Conservation (phyloP, 164 flowering plant species). For the Magnolia changhungtana region DNA sequence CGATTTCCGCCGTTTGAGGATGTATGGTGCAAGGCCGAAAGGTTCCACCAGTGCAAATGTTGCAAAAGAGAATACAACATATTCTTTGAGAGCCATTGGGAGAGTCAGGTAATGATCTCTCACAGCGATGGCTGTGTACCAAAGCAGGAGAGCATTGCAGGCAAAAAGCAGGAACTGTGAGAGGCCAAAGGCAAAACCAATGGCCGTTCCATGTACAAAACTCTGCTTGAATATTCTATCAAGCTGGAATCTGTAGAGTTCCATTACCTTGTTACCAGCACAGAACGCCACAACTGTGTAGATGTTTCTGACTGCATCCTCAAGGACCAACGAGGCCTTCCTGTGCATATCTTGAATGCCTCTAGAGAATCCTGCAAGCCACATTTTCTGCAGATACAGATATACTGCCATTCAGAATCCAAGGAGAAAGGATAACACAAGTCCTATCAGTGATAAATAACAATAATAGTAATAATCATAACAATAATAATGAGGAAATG, state of each 20-base stretch:
- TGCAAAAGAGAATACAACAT: slow-evolving; percentile 93
- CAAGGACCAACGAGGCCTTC: slow-evolving; percentile 94
- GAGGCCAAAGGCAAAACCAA: slow-evolving; percentile 90
- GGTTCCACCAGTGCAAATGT: slow-evolving; percentile 98
- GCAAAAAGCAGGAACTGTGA: slow-evolving; percentile 97
- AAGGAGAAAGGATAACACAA: background rate
- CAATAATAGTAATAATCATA: background rate
- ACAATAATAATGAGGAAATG: too few relatives aligned
- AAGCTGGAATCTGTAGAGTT: slow-evolving; percentile 77
- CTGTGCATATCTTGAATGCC: slow-evolving; percentile 99
- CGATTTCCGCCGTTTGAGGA: slow-evolving; percentile 81
- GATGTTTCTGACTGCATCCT: slow-evolving; percentile 96
- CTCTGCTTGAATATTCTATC: slow-evolving; percentile 71
- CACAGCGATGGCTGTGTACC: slow-evolving; percentile 77
- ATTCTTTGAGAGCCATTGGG: slow-evolving; percentile 79
- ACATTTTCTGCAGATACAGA: slow-evolving; percentile 65
- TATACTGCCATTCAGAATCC: background rate
- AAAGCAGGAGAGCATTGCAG: slow-evolving; percentile 92
- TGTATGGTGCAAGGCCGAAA: slow-evolving; percentile 96
- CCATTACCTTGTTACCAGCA: slow-evolving; percentile 97
- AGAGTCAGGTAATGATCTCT: slow-evolving; percentile 39
- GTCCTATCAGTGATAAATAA: too few relatives aligned
- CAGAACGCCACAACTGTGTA: slow-evolving; percentile 97
- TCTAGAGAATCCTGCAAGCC: slow-evolving; percentile 98
- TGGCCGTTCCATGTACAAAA: slow-evolving; percentile 83